Percentiles rank a stretch among this genome's conserved stretches.
These are phyloP conservation scores for Botrytis fragariae DNA, from an alignment of 2,329 filamentous ascomycete species.

Conservation along the genomic window DNA sequence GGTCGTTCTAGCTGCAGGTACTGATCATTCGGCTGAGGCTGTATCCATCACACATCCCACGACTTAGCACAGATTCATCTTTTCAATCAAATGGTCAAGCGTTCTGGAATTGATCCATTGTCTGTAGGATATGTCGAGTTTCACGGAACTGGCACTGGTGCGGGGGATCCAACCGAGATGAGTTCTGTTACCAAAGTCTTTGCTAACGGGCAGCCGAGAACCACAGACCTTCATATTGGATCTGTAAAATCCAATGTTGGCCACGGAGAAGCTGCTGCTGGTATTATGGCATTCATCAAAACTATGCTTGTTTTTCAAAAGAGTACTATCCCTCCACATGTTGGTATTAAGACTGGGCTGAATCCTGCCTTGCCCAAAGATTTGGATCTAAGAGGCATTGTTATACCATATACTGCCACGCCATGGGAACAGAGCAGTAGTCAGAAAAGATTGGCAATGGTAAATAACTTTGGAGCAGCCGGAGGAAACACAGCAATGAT, in stretches of 20 bases:
- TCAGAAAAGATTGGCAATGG: constrained; percentile 43
- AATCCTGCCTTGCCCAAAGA: constrained; percentile 32
- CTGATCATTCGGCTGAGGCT: constrained; percentile 6
- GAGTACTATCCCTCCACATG: constrained; percentile 23
- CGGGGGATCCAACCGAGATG: neutral
- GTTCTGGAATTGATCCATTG: neutral
- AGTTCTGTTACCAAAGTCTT: neutral
- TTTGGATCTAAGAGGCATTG: constrained; percentile 34
- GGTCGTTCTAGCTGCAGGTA: neutral
- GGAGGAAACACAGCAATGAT: constrained; percentile 37
- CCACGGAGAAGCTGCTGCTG: constrained; percentile 33
- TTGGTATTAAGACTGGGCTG: constrained; percentile 29
- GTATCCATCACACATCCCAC: constrained; percentile 1
- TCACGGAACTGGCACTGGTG: neutral
- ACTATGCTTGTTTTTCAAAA: constrained; percentile 28
- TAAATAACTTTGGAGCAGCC: constrained; percentile 47
- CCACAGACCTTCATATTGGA: neutral
- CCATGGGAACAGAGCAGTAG: constrained; percentile 37
- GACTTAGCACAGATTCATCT: neutral
- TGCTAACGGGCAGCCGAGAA: neutral
- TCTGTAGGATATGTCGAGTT: constrained; percentile 7
- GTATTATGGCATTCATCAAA: constrained; percentile 32
- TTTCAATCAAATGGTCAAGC: neutral
- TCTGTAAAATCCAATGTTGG: neutral
- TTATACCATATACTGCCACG: constrained; percentile 23